A percentile compares a stretch with the other conserved stretches of the same genome.
These are phyloP conservation scores for Rhizophlyctis rosea DNA, from an alignment of 192 early-diverging fungal species.

Conservation along the genomic window DNA sequence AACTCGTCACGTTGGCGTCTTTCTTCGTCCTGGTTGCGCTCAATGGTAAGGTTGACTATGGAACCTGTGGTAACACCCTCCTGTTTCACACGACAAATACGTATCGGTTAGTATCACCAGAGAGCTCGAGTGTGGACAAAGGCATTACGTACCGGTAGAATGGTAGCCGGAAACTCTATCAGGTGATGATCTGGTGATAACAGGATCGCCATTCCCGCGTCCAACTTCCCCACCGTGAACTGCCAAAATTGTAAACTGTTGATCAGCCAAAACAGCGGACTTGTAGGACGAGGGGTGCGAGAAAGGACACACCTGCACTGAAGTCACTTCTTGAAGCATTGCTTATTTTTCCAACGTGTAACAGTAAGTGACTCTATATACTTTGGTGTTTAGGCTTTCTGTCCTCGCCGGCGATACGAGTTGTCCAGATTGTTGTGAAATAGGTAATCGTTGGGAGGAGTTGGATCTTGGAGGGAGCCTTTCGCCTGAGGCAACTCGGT, in stretches of 20 bases:
- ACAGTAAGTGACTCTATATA: neutral
- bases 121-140: neutral
- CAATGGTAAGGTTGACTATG: slow-evolving; percentile 94
- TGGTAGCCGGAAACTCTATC: slow-evolving; percentile 95
- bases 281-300: neutral
- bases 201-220: slow-evolving; percentile 80
- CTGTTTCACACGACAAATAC: neutral
- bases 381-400: no score
- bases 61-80: slow-evolving; percentile 88
- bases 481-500: no score
- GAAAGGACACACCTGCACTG: slow-evolving; percentile 22
- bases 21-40: slow-evolving; percentile 85
- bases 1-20: slow-evolving; percentile 76
- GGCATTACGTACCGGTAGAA: slow-evolving; percentile 70
- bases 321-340: slow-evolving; percentile 29
- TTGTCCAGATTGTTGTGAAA: no score
- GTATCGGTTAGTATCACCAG: neutral
- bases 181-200: slow-evolving; percentile 97
- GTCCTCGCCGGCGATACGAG: no score
- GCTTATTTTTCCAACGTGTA: neutral
- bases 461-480: no score
- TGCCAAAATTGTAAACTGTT: slow-evolving; percentile 30
- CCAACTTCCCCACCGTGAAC: slow-evolving; percentile 91
- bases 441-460: no score
- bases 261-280: neutral